Conservation (phyloP, 805 yeast species). For the Teunomyces panamensis region DNA sequence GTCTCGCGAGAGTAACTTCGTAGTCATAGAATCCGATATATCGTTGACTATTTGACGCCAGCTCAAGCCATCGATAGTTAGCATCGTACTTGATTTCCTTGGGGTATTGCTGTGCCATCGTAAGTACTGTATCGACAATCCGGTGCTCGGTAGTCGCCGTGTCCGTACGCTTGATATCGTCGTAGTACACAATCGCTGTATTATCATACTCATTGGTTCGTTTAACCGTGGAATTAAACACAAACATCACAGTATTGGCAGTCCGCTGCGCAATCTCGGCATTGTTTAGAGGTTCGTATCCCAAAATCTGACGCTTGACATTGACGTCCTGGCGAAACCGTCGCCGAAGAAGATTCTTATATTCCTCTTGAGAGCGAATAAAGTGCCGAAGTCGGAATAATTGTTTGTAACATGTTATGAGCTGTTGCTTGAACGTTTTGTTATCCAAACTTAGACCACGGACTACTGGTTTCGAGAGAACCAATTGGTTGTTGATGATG, state of each 20-base stretch:
- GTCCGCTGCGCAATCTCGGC: slow-evolving; percentile 18
- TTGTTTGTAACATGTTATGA: slow-evolving; percentile 26
- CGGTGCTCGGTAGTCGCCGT: slow-evolving; percentile 18
- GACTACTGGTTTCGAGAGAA: background rate
- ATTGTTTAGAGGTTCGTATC: background rate
- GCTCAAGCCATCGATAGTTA: slow-evolving; percentile 20
- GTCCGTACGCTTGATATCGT: slow-evolving; percentile 14
- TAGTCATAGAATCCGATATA: slow-evolving; percentile 23
- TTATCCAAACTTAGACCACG: background rate
- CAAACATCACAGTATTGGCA: slow-evolving; percentile 28
- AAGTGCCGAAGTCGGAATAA: slow-evolving; percentile 30
- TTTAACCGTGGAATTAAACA: slow-evolving; percentile 28
- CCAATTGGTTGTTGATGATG: background rate
- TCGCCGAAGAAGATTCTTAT: background rate
- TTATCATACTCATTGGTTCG: slow-evolving; percentile 2
- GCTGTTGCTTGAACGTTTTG: slow-evolving; percentile 6
- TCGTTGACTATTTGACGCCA: slow-evolving; percentile 9
- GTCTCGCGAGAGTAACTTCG: slow-evolving; percentile 23
- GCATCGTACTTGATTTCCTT: slow-evolving; percentile 22
- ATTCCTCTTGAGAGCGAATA: slow-evolving; percentile 10
- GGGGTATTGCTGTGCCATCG: slow-evolving; percentile 22
- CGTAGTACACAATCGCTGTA: slow-evolving; percentile 12
- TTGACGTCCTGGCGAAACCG: slow-evolving; percentile 14
- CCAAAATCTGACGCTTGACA: slow-evolving; percentile 11
- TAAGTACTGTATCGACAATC: slow-evolving; percentile 22